Base-by-base conservation (phyloP, 2,329 filamentous ascomycete species). In the Pseudopyricularia cyperi region DNA sequence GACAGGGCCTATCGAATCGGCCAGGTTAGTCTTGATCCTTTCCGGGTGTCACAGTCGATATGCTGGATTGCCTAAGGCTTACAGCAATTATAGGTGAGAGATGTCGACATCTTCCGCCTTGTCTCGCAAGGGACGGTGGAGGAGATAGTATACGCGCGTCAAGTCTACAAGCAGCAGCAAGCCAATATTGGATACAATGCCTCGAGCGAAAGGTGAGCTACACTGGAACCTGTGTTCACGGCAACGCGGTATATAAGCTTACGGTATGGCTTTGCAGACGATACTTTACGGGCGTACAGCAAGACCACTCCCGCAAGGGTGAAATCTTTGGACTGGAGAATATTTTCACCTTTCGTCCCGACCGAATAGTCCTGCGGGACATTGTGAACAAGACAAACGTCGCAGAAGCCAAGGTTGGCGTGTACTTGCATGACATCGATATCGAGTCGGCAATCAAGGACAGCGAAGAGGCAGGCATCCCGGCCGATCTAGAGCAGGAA, bases 341-440 rank as follows among this genome's bases (percentile, higher is more conserved):
- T 58, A 76, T 98, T 12, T 89, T 98, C 59, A 81, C 81, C 0
- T 96, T 88, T 56, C 82, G 89, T 56, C 79, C 81, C 48, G 80
- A 90, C 57, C 86, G 86, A 54, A 78, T 94, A 12, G 76, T 96
- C 14, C 76, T 97, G 5, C 80, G 87, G n/a, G 89, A 96, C 52
- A 97, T 98, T 58, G 89, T 98, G 60, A 95, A 97, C 71, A 95
- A 96, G 67, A 97, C 93, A 28, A 98, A 98, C 61, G 83, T 98
- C 50, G 93, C 93, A 4, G 93, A 98, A 69, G 88, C 88, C 42
- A 87, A 84, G 62, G 89, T 86, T 1, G 91, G 89, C 0, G 85
- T 97, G 9, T 77, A 80, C 28, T 80, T 96, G 30, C 75, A 83
- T n/a, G 83, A 87, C 52, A 76, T 95, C 17, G 81, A 94, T 54